These are phyloP conservation scores for Cenococcum geophilum DNA, from an alignment of 495 filamentous ascomycete species.

Conservation along the genomic window DNA sequence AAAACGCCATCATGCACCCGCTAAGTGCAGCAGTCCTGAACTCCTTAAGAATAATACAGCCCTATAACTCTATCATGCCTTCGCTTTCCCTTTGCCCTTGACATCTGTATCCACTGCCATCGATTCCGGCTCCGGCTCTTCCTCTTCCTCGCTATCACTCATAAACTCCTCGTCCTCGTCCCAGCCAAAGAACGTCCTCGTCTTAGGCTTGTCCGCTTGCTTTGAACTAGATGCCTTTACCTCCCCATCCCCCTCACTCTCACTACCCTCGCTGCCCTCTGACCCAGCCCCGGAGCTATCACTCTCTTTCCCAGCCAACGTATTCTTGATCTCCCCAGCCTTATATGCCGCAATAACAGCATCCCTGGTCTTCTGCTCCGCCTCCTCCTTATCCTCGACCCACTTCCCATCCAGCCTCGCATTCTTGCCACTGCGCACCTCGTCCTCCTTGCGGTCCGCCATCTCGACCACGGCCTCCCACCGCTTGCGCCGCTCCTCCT, in stretches of 20 bases:
- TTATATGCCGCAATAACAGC: conserved; percentile 75
- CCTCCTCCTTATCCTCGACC: conserved; percentile 88
- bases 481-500: conserved; percentile 68
- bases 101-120: conserved; percentile 18
- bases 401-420: conserved; percentile 76
- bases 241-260: background rate
- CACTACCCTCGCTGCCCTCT: conserved; percentile 4
- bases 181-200: conserved; percentile 29
- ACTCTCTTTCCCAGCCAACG: conserved; percentile 16
- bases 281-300: conserved; percentile 12
- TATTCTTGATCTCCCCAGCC: conserved; percentile 49
- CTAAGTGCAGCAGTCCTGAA: no score
- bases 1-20: no score
- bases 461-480: conserved; percentile 82
- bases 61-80: background rate
- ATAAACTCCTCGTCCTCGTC: conserved; percentile 33
- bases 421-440: conserved; percentile 61
- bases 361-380: conserved; percentile 71
- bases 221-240: conserved; percentile 9
- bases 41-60: no score
- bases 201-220: background rate
- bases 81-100: conserved; percentile 28
- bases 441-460: conserved; percentile 73
- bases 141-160: conserved; percentile 28
- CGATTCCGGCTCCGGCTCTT: conserved; percentile 23